Conservation (phyloP, 2,329 filamentous ascomycete species). For the Paraconiothyrium brasiliense region DNA sequence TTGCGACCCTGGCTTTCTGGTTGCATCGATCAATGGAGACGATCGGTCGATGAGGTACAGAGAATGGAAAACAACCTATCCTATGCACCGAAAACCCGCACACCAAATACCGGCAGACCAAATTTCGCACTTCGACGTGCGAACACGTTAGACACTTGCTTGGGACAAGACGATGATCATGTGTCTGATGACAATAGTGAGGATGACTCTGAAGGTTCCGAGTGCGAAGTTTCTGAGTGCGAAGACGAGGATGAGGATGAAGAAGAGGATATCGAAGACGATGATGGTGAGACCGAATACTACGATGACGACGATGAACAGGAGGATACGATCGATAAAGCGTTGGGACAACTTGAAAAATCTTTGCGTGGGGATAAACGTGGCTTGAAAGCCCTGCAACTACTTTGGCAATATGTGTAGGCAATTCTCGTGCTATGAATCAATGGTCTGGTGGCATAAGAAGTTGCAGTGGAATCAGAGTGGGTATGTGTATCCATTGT, state of each 20-base stretch:
- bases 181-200: background rate
- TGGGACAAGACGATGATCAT: background rate
- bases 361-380: conserved; percentile 1
- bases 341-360: background rate
- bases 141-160: background rate
- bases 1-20: conserved; percentile 8
- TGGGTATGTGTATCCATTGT: too few relatives aligned
- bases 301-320: background rate
- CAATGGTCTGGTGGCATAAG: too few relatives aligned
- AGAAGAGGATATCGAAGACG: background rate
- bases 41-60: background rate
- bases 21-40: background rate
- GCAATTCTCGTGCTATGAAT: too few relatives aligned
- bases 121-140: conserved; percentile 7
- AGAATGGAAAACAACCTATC: background rate
- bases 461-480: too few relatives aligned
- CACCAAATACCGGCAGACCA: background rate
- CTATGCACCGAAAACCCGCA: background rate
- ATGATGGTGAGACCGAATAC: background rate
- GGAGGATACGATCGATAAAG: background rate
- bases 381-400: background rate
- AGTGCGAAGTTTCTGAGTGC: background rate
- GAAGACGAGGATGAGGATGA: background rate
- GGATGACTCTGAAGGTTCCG: background rate
- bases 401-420: too few relatives aligned